phyloP scores from a whole-genome alignment of 2,329 filamentous ascomycete genomes.

The Teratosphaeriaceae sp. region DNA sequence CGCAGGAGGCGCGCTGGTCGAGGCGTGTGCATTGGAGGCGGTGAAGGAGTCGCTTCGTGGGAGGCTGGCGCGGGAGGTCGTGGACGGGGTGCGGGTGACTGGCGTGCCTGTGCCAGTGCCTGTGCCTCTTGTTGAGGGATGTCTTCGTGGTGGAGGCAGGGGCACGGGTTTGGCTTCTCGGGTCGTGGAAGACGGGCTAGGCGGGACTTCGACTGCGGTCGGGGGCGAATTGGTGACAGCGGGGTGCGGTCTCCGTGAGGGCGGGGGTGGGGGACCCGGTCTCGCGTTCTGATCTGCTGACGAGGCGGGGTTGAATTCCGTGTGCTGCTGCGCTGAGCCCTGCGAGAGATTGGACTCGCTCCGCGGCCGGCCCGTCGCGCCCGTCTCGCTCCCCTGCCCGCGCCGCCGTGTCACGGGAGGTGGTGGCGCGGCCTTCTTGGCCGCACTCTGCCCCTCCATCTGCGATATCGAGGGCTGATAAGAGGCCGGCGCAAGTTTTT shows the following conservation, averaged over 20 bases:
- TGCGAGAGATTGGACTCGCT: constrained; percentile 22
- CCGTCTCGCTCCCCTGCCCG: constrained; percentile 26
- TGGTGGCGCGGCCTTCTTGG: constrained; percentile 39
- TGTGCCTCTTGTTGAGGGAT: constrained; percentile 16
- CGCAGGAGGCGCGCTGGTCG: constrained; percentile 19
- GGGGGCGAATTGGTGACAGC: constrained; percentile 1
- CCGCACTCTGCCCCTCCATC: constrained; percentile 12
- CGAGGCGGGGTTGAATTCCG: not conserved
- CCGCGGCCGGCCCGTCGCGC: constrained; percentile 15
- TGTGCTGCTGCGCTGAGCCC: constrained; percentile 8
- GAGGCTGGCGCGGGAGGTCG: constrained; percentile 14
- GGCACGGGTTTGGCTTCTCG: constrained; percentile 12
- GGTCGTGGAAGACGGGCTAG: constrained; percentile 5
- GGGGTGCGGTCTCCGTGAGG: constrained; percentile 19
- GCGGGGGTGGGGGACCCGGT: constrained; percentile 25
- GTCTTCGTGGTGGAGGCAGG: constrained; percentile 23
- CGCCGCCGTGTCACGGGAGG: constrained; percentile 45
- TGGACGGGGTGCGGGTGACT: constrained; percentile 14
- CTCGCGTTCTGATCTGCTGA: not conserved
- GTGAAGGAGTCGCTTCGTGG: constrained; percentile 12
- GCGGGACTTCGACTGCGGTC: constrained; percentile 9
- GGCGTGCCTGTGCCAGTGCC: no score
- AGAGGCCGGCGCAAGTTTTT: not conserved
- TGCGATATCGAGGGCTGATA: not conserved
- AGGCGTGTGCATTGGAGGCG: not conserved